Evolutionary conservation across 2,329 filamentous ascomycete genomes (phyloP), one percentile per base, ranked within the genome.

Genomic region (Helicocarpus griseus): DNA sequence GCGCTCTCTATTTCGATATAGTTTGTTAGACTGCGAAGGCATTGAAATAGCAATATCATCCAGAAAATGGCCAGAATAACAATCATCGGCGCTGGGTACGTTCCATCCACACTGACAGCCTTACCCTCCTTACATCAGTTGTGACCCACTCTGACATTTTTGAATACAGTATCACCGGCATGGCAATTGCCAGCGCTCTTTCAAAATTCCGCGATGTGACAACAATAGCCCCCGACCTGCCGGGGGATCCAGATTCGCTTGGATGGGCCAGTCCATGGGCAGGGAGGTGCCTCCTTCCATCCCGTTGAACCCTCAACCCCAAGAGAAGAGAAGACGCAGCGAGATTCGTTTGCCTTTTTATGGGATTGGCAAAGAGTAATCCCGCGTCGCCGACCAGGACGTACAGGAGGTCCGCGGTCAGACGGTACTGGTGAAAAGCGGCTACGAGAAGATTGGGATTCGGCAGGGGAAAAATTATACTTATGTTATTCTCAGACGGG

Each of bases 381-480:
- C 39, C 39, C 1, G 39, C 49, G 53, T 61, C 4, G 19, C 14
- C 13, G 58, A 60, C 36, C 28, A 51, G 26, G 39, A 54, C 13
- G 48, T 61, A 7, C 54, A 58, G 49, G 22, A 53, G 22, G 53
- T 63, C n/a, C 53, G 61, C 2, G 58, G 60, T 3, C 61, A 63
- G 53, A 62, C 60, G 17, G 33, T 61, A 14, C 45, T 58, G 11
- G 54, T 63, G 8, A 62, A 58, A 49, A 58, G 50, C 13, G 39
- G 26, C 22, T 61, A 59, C 43, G 39, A 58, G 13, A 58, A 58
- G n/a, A 35, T 35, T 35, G n/a, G 9, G 9, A 60, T 61, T 52
- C 59, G 57, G n/a, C 54, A 56, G 31, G 60, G 61, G 3, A 56
- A 53, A 35, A 52, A 58, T 28, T 62, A 63, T 50, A 61, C 61